phyloP scores from a whole-genome alignment of 352 stramenopile genomes.

The Pythium grandisporangium region DNA sequence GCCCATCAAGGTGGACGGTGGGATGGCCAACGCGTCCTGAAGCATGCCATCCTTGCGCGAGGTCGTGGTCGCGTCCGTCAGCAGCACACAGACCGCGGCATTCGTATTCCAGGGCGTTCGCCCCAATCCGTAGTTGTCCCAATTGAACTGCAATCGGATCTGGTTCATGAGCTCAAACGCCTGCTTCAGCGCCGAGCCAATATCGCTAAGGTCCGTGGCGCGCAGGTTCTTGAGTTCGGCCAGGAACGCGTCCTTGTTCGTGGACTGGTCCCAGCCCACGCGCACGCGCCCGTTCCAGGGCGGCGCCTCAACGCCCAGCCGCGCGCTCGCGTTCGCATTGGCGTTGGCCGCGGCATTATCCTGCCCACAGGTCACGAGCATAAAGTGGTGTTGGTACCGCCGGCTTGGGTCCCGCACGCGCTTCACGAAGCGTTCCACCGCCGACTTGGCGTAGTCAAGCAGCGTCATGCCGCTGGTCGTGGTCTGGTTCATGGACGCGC shows the following conservation, averaged over 20 bases:
- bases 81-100: slow-evolving; percentile 65
- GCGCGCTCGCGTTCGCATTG: background rate
- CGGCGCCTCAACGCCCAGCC: background rate
- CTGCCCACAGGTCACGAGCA: slow-evolving; percentile 70
- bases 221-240: slow-evolving; percentile 77
- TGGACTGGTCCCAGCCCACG: slow-evolving; percentile 80
- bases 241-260: slow-evolving; percentile 78
- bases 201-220: slow-evolving; percentile 70
- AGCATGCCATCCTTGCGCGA: slow-evolving; percentile 57
- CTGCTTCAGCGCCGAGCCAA: slow-evolving; percentile 61
- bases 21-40: slow-evolving; percentile 67
- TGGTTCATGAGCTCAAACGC: slow-evolving; percentile 87
- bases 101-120: slow-evolving; percentile 80
- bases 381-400: slow-evolving; percentile 85
- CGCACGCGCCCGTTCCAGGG: slow-evolving; percentile 62
- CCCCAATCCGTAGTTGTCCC: slow-evolving; percentile 80
- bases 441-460: slow-evolving; percentile 84
- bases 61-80: slow-evolving; percentile 74
- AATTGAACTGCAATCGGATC: slow-evolving; percentile 83
- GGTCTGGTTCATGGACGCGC: slow-evolving; percentile 86
- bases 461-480: slow-evolving; percentile 85
- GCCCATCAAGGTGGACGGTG: slow-evolving; percentile 51
- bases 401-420: slow-evolving; percentile 71
- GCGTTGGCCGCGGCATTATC: slow-evolving; percentile 23
- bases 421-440: slow-evolving; percentile 84